Percentiles rank a stretch among this genome's conserved stretches.
phyloP scores from a whole-genome alignment of 345 rosid genomes.

The Citrus mangshanensis region DNA sequence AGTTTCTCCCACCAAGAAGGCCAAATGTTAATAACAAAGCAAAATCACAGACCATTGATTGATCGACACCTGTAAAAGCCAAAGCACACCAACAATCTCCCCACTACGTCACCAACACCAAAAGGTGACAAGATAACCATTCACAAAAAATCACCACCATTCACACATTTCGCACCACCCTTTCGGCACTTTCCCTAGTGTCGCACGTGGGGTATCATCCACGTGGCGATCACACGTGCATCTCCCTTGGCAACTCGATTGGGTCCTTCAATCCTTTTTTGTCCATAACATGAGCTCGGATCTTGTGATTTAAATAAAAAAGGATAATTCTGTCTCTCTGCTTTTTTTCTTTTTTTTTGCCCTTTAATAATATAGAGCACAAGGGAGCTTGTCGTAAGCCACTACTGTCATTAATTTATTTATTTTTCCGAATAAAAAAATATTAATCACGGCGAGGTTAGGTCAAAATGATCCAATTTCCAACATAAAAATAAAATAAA shows the following conservation, averaged over 20 bases:
- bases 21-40: not conserved
- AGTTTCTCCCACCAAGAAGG: not conserved
- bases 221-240: constrained; percentile 30
- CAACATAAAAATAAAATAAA: not conserved
- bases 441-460: constrained; percentile 17
- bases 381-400: constrained; percentile 25
- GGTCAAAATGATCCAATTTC: constrained; percentile 32
- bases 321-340: not conserved
- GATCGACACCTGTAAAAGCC: not conserved
- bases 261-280: not conserved
- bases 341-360: not conserved
- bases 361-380: not conserved
- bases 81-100: not conserved
- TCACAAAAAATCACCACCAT: not conserved
- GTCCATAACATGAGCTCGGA: constrained; percentile 25
- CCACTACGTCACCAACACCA: not conserved
- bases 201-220: constrained; percentile 23
- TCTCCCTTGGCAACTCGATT: not conserved
- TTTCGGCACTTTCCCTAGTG: not conserved
- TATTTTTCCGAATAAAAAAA: not conserved
- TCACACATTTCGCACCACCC: not conserved
- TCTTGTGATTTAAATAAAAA: constrained; percentile 30
- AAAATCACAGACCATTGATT: not conserved
- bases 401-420: constrained; percentile 15
- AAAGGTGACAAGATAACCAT: not conserved